Base-by-base conservation (phyloP, 768 basidiomycete genomes). In the Mycena venus region DNA sequence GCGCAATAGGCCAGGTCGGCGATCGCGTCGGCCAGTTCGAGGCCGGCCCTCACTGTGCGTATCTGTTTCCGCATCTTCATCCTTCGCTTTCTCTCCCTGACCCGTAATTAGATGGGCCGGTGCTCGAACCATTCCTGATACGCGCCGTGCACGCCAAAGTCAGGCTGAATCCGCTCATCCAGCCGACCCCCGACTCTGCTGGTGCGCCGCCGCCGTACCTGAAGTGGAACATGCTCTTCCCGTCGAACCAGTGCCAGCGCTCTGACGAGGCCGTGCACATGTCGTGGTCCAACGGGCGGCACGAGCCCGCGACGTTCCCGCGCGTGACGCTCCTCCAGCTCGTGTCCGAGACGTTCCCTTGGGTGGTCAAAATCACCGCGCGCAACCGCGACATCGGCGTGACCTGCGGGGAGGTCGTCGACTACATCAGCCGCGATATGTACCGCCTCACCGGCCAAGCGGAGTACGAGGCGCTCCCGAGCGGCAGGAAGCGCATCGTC, bases 181-280 rank as follows among this genome's bases (percentile, higher is more conserved):
- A 82, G 0, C 91, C 91, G 23, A 79, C 78, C 49, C 84, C 81
- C 72, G 81, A 87, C 0, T 85, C 86, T 11, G 80, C 44, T 3
- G 81, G 5, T 86, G 89, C 1, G 81, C 42, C 61, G 8, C 40
- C 62, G 31, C 87, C 88, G 7, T 89, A 90, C 79, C 83, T 95
- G 53, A 90, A 88, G 58, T 95, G 94, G 93, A 93, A 93, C 82
- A 93, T 95, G 91, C 86, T 93, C 49, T 94, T 91, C 80, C 84
- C 85, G 8, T 88, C 92, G 8, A 88, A 86, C 47, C 86, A 90
- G 71, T 91, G 91, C 66, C 89, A 89, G 76, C 89, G 91, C 69
- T 93, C 91, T 5, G 87, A 84, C n/a, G 94, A 94, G 70, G 85
- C 88, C 4, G 74, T 84, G 3, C 86, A 88, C 47, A 85, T 90